Evolutionary conservation across 805 yeast genomes (phyloP).

Genomic region (Cyberlindnera subsufficiens): DNA sequence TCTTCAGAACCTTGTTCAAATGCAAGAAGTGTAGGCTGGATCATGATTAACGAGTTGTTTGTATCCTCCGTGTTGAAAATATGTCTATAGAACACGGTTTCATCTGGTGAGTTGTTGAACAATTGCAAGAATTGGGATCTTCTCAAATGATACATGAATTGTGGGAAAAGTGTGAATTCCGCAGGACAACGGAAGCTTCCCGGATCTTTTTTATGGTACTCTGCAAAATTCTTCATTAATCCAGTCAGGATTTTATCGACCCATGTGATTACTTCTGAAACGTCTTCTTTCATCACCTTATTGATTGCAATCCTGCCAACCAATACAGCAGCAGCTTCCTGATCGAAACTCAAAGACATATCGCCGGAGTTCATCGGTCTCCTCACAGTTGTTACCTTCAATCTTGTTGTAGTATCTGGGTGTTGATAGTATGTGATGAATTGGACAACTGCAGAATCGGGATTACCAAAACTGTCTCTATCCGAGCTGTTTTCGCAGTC

Average conservation of each 20-base stretch:
- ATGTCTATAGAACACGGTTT: constrained; percentile 60
- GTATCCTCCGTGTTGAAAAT: constrained; percentile 57
- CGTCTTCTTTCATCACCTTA: constrained; percentile 26
- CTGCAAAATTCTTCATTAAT: constrained; percentile 40
- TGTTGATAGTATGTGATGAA: constrained; percentile 60
- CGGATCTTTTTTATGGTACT: constrained; percentile 40
- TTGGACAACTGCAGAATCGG: constrained; percentile 35
- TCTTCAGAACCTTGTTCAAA: constrained; percentile 41
- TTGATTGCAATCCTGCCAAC: constrained; percentile 48
- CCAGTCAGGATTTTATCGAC: constrained; percentile 43
- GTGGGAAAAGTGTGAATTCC: constrained; percentile 52
- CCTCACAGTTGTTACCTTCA: constrained; percentile 56
- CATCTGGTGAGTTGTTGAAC: constrained; percentile 69
- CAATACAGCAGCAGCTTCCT: constrained; percentile 62
- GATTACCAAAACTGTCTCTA: constrained; percentile 5
- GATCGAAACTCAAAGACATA: constrained; percentile 51
- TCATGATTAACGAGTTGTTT: constrained; percentile 55
- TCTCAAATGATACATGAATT: constrained; percentile 60
- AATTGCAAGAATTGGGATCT: constrained; percentile 62
- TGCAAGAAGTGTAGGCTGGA: constrained; percentile 61
- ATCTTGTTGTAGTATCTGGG: constrained; percentile 47
- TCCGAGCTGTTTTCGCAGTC: constrained; percentile 33
- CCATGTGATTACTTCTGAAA: constrained; percentile 40
- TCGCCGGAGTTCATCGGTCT: constrained; percentile 36
- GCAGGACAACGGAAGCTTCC: constrained; percentile 45